Percentiles rank a stretch among this genome's conserved stretches.
Evolutionary conservation across 2,329 filamentous ascomycete species (phyloP).

Genomic region (Exophiala bonariae): DNA sequence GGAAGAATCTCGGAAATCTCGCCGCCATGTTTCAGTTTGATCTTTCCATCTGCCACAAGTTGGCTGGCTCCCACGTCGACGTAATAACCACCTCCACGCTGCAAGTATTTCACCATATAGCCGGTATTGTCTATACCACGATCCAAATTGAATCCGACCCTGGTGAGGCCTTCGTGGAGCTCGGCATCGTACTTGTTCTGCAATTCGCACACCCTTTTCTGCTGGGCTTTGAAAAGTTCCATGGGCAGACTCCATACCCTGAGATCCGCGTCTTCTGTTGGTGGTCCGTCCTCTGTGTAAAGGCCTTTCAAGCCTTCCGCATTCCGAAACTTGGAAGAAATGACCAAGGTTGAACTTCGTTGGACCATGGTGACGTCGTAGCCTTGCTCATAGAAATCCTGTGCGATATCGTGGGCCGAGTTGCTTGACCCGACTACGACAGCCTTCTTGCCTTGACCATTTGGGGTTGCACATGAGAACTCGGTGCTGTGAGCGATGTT

Average conservation of each 20-base stretch:
- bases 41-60: constrained; percentile 34
- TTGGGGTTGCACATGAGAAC: constrained; percentile 51
- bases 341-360: constrained; percentile 61
- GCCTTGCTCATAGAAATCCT: constrained; percentile 66
- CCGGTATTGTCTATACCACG: constrained; percentile 57
- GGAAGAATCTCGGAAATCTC: constrained; percentile 50
- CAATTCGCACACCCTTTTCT: constrained; percentile 32
- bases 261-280: constrained; percentile 66
- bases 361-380: constrained; percentile 70
- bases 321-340: constrained; percentile 54
- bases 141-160: constrained; percentile 62
- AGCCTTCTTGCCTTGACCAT: constrained; percentile 57
- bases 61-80: constrained; percentile 65
- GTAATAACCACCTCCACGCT: constrained; percentile 68
- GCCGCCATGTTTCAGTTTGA: constrained; percentile 64
- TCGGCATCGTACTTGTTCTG: constrained; percentile 5
- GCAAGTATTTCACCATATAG: constrained; percentile 62
- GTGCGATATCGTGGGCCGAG: constrained; percentile 54
- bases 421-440: constrained; percentile 68
- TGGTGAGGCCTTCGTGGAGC: constrained; percentile 42
- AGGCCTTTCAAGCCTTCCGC: constrained; percentile 55
- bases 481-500: constrained; percentile 62
- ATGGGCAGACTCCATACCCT: constrained; percentile 57
- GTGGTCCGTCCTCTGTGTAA: constrained; percentile 50
- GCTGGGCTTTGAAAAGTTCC: constrained; percentile 60